phyloP scores from a whole-genome alignment of 2,329 filamentous ascomycete genomes.

The Hypoxylon sp. region DNA sequence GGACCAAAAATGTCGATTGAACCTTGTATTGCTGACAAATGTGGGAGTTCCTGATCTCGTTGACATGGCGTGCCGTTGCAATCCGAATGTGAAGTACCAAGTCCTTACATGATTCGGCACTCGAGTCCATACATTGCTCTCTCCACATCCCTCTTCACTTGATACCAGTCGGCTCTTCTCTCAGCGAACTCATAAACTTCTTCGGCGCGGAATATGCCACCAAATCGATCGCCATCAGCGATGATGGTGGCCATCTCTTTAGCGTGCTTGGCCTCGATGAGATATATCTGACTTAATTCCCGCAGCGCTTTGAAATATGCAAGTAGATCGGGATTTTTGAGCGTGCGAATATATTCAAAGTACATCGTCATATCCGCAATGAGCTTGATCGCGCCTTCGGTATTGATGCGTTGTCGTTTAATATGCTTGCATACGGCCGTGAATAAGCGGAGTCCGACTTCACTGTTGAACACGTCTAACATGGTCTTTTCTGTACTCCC shows the following conservation, averaged over 20 bases:
- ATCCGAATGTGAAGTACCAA: not conserved
- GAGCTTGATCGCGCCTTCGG: constrained; percentile 87
- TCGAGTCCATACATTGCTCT: constrained; percentile 97
- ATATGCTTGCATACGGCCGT: constrained; percentile 94
- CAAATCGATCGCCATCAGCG: constrained; percentile 87
- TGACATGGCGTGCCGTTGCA: not conserved
- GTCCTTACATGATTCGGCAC: constrained; percentile 77
- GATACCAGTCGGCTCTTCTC: constrained; percentile 92
- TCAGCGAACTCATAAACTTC: constrained; percentile 99
- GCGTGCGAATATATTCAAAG: constrained; percentile 80
- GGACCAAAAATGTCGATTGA: no score
- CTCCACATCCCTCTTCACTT: constrained; percentile 87
- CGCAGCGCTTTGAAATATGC: constrained; percentile 91
- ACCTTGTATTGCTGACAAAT: not conserved
- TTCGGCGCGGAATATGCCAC: constrained; percentile 91
- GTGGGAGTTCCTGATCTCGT: not conserved
- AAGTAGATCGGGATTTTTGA: constrained; percentile 83
- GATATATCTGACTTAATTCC: constrained; percentile 93
- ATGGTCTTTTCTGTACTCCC: constrained; percentile 98
- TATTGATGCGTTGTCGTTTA: constrained; percentile 92
- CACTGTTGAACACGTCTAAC: constrained; percentile 97
- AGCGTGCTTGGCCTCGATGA: constrained; percentile 85
- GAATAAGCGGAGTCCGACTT: constrained; percentile 93
- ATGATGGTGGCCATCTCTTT: constrained; percentile 97
- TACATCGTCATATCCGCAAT: constrained; percentile 98